Percentiles rank a stretch among this genome's conserved stretches.
Evolutionary conservation across 345 rosid genomes (phyloP).

Genomic region (Eucalyptus viminalis): DNA sequence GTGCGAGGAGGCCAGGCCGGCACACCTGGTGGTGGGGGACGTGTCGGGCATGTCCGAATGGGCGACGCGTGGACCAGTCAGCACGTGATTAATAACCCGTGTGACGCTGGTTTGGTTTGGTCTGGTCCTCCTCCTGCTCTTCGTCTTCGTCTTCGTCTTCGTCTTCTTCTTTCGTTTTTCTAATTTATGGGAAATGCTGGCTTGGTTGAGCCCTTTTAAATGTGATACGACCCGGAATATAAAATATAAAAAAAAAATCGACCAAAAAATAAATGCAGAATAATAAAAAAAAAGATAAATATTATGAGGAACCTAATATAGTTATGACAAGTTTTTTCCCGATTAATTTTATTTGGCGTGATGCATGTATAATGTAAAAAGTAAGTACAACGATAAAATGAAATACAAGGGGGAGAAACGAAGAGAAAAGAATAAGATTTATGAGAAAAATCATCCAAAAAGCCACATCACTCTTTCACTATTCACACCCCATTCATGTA

Average conservation of each 20-base stretch:
- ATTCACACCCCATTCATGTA: not conserved
- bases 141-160: too few relatives aligned
- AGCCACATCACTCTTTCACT: accelerated
- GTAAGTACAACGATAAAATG: too few relatives aligned
- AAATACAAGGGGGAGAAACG: accelerated
- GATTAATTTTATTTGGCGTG: too few relatives aligned
- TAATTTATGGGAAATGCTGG: not conserved
- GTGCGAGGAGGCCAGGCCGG: not conserved
- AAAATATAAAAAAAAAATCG: too few relatives aligned
- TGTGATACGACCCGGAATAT: not conserved
- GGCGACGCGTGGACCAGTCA: not conserved
- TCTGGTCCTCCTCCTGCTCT: not conserved
- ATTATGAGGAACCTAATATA: too few relatives aligned
- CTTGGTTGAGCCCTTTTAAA: not conserved
- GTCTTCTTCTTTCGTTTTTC: too few relatives aligned
- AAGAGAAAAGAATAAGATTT: too few relatives aligned
- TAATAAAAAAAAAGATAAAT: too few relatives aligned
- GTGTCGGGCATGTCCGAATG: not conserved
- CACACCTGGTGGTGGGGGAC: not conserved
- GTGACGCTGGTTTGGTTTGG: not conserved
- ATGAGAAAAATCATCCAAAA: not conserved
- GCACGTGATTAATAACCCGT: not conserved
- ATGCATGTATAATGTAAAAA: too few relatives aligned
- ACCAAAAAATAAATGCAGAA: not conserved
- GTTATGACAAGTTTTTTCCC: accelerated